Base-by-base conservation (phyloP, 441 rosid species). In the Pelargonium exstipulatum region DNA sequence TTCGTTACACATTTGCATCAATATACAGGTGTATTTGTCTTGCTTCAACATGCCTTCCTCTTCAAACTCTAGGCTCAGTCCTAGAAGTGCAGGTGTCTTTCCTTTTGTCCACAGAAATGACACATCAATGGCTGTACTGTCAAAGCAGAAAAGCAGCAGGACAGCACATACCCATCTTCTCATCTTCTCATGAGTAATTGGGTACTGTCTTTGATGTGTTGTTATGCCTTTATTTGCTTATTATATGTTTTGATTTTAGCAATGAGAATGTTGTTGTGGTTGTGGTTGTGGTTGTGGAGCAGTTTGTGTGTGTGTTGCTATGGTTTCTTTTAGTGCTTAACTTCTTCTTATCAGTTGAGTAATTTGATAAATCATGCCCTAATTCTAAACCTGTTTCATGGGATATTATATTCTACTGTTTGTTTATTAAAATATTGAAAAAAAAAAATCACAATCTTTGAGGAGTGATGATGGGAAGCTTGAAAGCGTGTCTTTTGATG, bases 401-500 rank as follows among this genome's bases (percentile, higher is more conserved):
- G n/a, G 12, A 14, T 69, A 65, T 5, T 32, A 32, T 26, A 37
- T 70, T 29, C 61, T 71, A 67, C 13, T 67, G 61, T 10, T n/a
- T 49, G 48, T 10, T 4, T 16, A 53, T 53, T 53, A 53, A 53
- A 53, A 53, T 16, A 53, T 18, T 14, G 2, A 5, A 14, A 53
- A 17, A n/a, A 5, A 14, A 53, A 17, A n/a, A 45, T 57, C 57
- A 29, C 60, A 53, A 17, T 53, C 24, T 17, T 17, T 53, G 60
- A 53, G 22, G 60, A 17, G 60, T 53, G 22, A 53, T 53, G 60
- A 53, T 53, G 60, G 60, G 48, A 64, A 42, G 63, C 66, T 70
- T 63, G 64, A 66, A 57, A 73, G 80, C 80, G 79, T 66, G 53
- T 63, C 69, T 77, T 77, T 79, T 71, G 65, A 75, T 77, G 76